Evolutionary conservation across 352 stramenopile genomes (phyloP).

Genomic region (Aphanomyces astaci): DNA sequence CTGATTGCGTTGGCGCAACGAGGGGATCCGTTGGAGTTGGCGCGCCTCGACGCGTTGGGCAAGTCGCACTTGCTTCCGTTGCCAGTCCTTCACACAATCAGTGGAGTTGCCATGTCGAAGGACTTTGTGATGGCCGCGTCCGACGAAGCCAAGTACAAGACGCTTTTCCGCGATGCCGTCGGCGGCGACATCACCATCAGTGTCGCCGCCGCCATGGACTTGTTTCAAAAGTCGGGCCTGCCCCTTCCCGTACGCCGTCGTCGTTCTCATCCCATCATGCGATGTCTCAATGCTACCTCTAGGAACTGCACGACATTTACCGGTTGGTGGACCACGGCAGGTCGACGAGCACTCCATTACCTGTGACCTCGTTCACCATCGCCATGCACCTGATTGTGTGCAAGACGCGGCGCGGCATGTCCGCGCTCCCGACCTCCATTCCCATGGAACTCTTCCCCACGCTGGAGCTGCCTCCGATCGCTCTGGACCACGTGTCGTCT

Average conservation of each 20-base stretch:
- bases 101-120: not conserved
- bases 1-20: conserved; percentile 13
- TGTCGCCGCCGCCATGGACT: not conserved
- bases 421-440: conserved; percentile 38
- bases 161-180: conserved; percentile 3
- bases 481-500: not conserved
- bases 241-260: not conserved
- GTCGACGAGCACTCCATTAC: conserved; percentile 27
- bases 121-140: conserved; percentile 11
- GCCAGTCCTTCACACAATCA: conserved; percentile 16
- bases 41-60: not conserved
- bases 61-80: conserved; percentile 3
- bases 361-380: conserved; percentile 51
- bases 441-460: conserved; percentile 56
- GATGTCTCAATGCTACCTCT: not conserved
- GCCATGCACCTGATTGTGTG: conserved; percentile 78
- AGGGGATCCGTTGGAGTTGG: conserved; percentile 12
- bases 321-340: not conserved
- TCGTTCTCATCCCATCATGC: not conserved
- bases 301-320: conserved; percentile 14
- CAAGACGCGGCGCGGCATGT: conserved; percentile 59
- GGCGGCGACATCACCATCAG: not conserved
- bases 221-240: conserved; percentile 17
- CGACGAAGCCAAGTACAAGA: conserved; percentile 20
- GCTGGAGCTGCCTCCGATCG: conserved; percentile 30